Conservation (phyloP, 306 rosid genomes). For the Styphnolobium japonicum region DNA sequence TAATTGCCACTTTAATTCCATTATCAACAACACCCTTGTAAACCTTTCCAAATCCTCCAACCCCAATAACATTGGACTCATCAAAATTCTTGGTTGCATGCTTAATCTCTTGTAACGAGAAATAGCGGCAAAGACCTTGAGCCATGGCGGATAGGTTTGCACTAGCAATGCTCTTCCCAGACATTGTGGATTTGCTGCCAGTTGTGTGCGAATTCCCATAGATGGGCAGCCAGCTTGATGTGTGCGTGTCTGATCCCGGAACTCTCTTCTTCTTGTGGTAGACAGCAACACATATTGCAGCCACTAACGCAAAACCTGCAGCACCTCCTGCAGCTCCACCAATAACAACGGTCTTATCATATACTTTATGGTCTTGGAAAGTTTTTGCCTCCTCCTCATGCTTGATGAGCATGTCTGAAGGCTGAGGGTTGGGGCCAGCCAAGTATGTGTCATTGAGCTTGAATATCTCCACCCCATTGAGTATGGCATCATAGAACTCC, state of each 20-base stretch:
- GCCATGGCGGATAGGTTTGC: constrained; percentile 33
- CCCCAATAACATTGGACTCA: constrained; percentile 56
- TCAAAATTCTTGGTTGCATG: constrained; percentile 46
- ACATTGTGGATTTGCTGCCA: constrained; percentile 28
- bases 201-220: constrained; percentile 21
- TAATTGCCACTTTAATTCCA: constrained; percentile 47
- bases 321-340: constrained; percentile 62
- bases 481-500: constrained; percentile 39
- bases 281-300: constrained; percentile 35
- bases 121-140: constrained; percentile 54
- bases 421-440: constrained; percentile 57
- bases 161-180: constrained; percentile 38
- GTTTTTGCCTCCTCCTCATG: neutral
- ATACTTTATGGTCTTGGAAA: neutral
- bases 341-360: constrained; percentile 12
- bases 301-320: constrained; percentile 45
- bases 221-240: constrained; percentile 53
- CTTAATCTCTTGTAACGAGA: constrained; percentile 48
- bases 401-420: constrained; percentile 35
- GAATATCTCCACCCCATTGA: constrained; percentile 58
- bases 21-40: constrained; percentile 48
- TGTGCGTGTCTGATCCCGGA: constrained; percentile 27
- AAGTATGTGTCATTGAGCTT: constrained; percentile 49
- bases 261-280: constrained; percentile 34
- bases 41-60: constrained; percentile 69